These are phyloP conservation scores for Mycena citricolor DNA, from an alignment of 1,284 basidiomycete genomes.

Conservation along the genomic window DNA sequence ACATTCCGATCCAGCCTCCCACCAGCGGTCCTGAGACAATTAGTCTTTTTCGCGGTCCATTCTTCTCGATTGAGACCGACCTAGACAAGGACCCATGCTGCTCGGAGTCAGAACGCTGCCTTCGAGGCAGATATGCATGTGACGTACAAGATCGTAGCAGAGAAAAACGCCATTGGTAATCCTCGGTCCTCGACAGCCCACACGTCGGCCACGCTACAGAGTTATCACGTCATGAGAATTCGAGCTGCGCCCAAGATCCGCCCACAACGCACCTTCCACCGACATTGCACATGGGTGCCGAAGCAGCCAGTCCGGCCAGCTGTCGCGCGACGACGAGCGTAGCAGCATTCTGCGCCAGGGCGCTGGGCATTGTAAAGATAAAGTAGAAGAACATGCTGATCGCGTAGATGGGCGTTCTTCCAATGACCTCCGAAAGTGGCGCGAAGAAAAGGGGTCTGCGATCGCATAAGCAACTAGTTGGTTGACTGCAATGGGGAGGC, in stretches of 20 bases:
- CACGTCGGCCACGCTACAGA: constrained; percentile 42
- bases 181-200: constrained; percentile 65
- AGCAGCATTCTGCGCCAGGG: constrained; percentile 58
- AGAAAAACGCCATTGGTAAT: constrained; percentile 62
- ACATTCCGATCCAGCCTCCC: constrained; percentile 45
- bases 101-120: neutral
- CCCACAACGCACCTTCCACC: constrained; percentile 34
- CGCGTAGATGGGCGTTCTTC: constrained; percentile 52
- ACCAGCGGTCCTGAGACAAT: constrained; percentile 59
- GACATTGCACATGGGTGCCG: constrained; percentile 42
- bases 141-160: constrained; percentile 55
- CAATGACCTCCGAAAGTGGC: constrained; percentile 46
- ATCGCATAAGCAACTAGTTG: neutral
- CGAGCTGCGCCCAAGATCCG: neutral
- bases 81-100: constrained; percentile 46
- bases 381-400: constrained; percentile 58
- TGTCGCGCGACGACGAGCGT: constrained; percentile 62
- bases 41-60: no score
- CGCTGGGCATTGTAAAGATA: constrained; percentile 61
- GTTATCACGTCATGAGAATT: neutral
- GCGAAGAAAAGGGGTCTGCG: constrained; percentile 37
- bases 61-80: constrained; percentile 5
- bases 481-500: neutral
- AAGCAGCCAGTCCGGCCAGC: constrained; percentile 57
- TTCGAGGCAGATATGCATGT: neutral